These are phyloP conservation scores for Xerocomus minutiporus DNA, from an alignment of 1,284 basidiomycete species.

Conservation along the genomic window DNA sequence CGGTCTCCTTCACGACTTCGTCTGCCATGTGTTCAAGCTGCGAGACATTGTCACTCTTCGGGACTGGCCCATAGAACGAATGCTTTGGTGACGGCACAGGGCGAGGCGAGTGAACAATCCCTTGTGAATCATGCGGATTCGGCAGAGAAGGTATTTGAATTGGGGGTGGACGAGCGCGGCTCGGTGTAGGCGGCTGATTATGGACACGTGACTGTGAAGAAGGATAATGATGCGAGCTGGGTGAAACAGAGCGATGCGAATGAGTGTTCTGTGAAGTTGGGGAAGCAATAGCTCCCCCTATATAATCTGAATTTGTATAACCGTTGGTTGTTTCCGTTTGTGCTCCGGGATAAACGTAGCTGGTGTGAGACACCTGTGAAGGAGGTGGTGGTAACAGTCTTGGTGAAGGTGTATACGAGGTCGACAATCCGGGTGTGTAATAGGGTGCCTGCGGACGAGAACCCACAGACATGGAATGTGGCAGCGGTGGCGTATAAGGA, in stretches of 20 bases:
- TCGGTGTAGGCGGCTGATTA: constrained; percentile 8
- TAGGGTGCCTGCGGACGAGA: constrained; percentile 13
- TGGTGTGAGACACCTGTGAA: constrained; percentile 7
- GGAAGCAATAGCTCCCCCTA: constrained; percentile 56
- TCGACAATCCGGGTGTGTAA: constrained; percentile 11
- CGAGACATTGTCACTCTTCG: constrained; percentile 57
- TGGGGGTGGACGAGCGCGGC: constrained; percentile 15
- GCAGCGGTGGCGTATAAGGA: constrained; percentile 12
- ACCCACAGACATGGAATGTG: constrained; percentile 19
- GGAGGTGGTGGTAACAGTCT: constrained; percentile 18
- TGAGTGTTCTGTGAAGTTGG: constrained; percentile 58
- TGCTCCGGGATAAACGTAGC: constrained; percentile 5
- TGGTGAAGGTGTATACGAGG: constrained; percentile 14
- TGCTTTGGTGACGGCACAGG: constrained; percentile 30
- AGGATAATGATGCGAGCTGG: constrained; percentile 40
- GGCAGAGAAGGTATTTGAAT: constrained; percentile 22
- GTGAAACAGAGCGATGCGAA: constrained; percentile 56
- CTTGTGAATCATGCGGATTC: constrained; percentile 29
- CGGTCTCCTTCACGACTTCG: constrained; percentile 39
- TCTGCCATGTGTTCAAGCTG: constrained; percentile 66
- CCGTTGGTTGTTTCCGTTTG: constrained; percentile 9
- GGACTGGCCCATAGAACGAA: constrained; percentile 34
- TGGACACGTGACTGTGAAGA: constrained; percentile 16
- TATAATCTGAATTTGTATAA: constrained; percentile 34
- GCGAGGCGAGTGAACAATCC: constrained; percentile 29